Percentiles rank a stretch among this genome's conserved stretches.
Evolutionary conservation across 2,329 filamentous ascomycete species (phyloP).

Genomic region (Didymellaceae sp.): DNA sequence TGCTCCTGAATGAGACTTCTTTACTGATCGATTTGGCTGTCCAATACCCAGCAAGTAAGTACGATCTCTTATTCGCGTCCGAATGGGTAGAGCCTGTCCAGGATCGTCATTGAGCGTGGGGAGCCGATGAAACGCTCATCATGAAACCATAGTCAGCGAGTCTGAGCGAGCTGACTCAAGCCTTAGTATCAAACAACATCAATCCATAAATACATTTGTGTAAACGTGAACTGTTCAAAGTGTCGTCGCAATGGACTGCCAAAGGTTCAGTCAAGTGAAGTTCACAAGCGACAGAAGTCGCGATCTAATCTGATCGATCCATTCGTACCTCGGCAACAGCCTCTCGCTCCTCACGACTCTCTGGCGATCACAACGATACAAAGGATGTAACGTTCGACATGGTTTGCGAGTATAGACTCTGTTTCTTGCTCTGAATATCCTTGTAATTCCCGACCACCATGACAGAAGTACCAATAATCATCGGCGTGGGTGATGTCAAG

Average conservation of each 20-base stretch:
- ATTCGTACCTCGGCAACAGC: slow-evolving; percentile 16
- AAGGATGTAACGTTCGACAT: slow-evolving; percentile 5
- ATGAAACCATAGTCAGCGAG: slow-evolving; percentile 6
- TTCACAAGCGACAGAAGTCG: neutral
- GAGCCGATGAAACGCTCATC: slow-evolving; percentile 14
- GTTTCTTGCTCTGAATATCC: neutral
- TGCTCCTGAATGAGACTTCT: no score
- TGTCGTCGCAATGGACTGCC: neutral
- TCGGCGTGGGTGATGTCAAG: slow-evolving; percentile 68
- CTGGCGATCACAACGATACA: neutral
- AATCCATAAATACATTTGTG: neutral
- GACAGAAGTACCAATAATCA: slow-evolving; percentile 58
- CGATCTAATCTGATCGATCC: slow-evolving; percentile 15
- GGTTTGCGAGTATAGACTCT: neutral
- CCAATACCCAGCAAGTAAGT: no score
- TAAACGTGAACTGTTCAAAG: no score
- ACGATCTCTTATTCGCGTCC: no score
- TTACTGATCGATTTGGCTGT: neutral
- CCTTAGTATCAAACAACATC: no score
- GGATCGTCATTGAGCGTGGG: slow-evolving; percentile 8
- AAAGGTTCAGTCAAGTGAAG: no score
- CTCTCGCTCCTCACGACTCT: slow-evolving; percentile 19
- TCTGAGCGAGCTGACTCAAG: slow-evolving; percentile 4
- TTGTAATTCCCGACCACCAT: neutral
- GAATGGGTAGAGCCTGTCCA: no score